A percentile compares a stretch with the other conserved stretches of the same genome.
These are phyloP conservation scores for Moniliophthora roreri DNA, from an alignment of 1,284 basidiomycete genomes.

Conservation along the genomic window DNA sequence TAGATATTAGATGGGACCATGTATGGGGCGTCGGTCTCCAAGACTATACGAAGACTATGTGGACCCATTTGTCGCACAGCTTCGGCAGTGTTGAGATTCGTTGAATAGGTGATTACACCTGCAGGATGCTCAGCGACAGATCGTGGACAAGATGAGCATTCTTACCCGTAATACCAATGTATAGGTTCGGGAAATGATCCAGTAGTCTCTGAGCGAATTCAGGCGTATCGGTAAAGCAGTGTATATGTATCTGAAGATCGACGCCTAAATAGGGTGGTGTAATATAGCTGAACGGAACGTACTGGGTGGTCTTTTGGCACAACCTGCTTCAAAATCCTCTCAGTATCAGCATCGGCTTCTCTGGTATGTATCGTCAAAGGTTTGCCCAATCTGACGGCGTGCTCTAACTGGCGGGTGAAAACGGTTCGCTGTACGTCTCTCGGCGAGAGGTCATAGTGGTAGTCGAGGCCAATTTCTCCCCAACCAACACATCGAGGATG, in stretches of 20 bases:
- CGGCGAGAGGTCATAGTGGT: slow-evolving; percentile 78
- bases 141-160: background rate
- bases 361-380: slow-evolving; percentile 79
- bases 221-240: slow-evolving; percentile 81
- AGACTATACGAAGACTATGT: slow-evolving; percentile 54
- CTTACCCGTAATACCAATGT: slow-evolving; percentile 75
- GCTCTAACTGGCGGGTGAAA: slow-evolving; percentile 64
- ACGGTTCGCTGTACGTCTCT: slow-evolving; percentile 64
- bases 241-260: slow-evolving; percentile 62
- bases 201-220: slow-evolving; percentile 70
- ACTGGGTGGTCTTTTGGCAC: slow-evolving; percentile 72
- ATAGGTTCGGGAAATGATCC: slow-evolving; percentile 74
- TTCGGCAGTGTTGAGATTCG: slow-evolving; percentile 65
- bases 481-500: slow-evolving; percentile 81
- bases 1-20: slow-evolving; percentile 81
- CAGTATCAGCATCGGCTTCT: slow-evolving; percentile 79
- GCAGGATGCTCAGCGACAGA: slow-evolving; percentile 3
- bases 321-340: slow-evolving; percentile 68
- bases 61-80: slow-evolving; percentile 54
- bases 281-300: slow-evolving; percentile 10
- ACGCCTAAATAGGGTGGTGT: background rate
- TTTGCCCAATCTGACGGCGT: slow-evolving; percentile 66
- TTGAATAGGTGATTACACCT: slow-evolving; percentile 78
- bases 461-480: slow-evolving; percentile 86
- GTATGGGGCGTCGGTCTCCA: slow-evolving; percentile 83